These are phyloP conservation scores for sunflower (Helianthus annuus) DNA, from an alignment of 129 eudicot species.

Conservation along the genomic window DNA sequence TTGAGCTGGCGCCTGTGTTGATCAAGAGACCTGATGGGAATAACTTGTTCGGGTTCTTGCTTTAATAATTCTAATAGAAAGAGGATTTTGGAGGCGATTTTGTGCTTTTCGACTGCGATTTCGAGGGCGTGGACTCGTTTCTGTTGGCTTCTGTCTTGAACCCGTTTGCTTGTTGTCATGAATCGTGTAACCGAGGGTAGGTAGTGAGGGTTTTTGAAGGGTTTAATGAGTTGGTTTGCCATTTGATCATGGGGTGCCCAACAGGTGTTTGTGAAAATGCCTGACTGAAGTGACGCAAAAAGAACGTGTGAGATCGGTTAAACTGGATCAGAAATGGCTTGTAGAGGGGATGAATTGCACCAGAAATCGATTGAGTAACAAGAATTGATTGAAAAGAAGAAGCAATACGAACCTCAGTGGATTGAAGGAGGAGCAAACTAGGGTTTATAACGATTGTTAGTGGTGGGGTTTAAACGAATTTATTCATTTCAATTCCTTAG, in stretches of 20 bases:
- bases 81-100: slow-evolving; percentile 67
- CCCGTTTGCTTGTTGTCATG: slow-evolving; percentile 83
- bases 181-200: slow-evolving; percentile 28
- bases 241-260: slow-evolving; percentile 16
- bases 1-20: slow-evolving; percentile 66
- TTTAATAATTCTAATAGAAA: slow-evolving; percentile 60
- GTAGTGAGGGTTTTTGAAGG: slow-evolving; percentile 8
- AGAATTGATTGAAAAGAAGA: too few relatives aligned
- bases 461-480: too few relatives aligned
- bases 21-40: slow-evolving; percentile 56
- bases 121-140: slow-evolving; percentile 84
- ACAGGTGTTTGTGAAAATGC: slow-evolving; percentile 23
- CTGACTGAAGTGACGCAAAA: slow-evolving; percentile 2
- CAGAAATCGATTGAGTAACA: too few relatives aligned
- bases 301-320: too few relatives aligned
- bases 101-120: slow-evolving; percentile 69
- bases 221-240: slow-evolving; percentile 31
- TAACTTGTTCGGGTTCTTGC: slow-evolving; percentile 66
- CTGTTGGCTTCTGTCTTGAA: slow-evolving; percentile 86
- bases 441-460: too few relatives aligned
- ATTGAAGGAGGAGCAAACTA: too few relatives aligned
- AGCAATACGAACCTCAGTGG: too few relatives aligned
- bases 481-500: too few relatives aligned
- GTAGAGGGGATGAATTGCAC: too few relatives aligned
- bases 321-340: too few relatives aligned